A percentile compares a stretch with the other conserved stretches of the same genome.
These are phyloP conservation scores for Tulasnella sp. DNA, from an alignment of 768 basidiomycete genomes.

Conservation along the genomic window DNA sequence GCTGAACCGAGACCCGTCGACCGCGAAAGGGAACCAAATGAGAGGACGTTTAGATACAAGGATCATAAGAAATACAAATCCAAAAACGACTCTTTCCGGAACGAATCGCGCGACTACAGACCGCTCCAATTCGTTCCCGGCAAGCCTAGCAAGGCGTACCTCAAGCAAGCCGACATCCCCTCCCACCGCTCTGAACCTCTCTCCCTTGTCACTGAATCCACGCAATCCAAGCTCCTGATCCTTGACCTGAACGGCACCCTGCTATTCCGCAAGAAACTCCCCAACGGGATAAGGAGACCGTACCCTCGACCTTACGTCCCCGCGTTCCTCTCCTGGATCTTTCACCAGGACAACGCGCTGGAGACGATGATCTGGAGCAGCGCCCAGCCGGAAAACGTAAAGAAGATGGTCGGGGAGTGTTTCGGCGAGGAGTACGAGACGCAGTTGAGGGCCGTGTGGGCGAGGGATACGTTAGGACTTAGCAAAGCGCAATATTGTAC, in stretches of 20 bases:
- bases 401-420: conserved; percentile 55
- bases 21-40: neutral
- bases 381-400: conserved; percentile 69
- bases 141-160: neutral
- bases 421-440: conserved; percentile 35
- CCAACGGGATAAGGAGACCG: conserved; percentile 12
- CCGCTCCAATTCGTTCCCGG: neutral
- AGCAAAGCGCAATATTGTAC: conserved; percentile 48
- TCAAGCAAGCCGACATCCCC: neutral
- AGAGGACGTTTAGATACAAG: no score
- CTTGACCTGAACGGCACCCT: conserved; percentile 17
- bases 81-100: no score
- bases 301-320: conserved; percentile 57
- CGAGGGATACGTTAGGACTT: conserved; percentile 67
- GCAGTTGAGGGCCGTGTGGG: conserved; percentile 46
- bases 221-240: conserved; percentile 11
- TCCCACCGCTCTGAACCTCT: neutral
- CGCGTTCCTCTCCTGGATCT: conserved; percentile 50
- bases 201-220: neutral
- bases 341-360: conserved; percentile 59
- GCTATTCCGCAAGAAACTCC: neutral
- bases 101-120: no score
- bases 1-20: neutral
- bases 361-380: conserved; percentile 87
- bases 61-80: no score